Percentiles rank a stretch among this genome's conserved stretches.
Conservation (phyloP, 495 filamentous ascomycete genomes). For the Umbilicaria muhlenbergii region DNA sequence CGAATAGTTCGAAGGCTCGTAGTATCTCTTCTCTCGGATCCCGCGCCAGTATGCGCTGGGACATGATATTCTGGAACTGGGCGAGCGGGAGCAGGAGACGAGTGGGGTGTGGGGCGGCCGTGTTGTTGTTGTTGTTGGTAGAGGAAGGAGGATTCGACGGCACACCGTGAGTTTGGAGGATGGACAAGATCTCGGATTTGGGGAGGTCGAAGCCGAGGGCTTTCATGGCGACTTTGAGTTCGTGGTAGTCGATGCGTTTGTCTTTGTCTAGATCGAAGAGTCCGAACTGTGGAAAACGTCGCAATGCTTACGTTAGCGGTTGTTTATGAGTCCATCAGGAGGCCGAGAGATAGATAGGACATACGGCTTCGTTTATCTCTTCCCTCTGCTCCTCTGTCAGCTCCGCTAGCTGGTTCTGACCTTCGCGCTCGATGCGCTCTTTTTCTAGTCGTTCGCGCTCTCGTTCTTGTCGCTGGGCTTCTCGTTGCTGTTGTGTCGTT, state of each 20-base stretch:
- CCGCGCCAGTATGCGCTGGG: conserved; percentile 58
- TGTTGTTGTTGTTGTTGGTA: conserved; percentile 1
- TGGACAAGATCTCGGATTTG: conserved; percentile 62
- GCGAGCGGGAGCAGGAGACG: conserved; percentile 55
- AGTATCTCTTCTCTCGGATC: conserved; percentile 87
- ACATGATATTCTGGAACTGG: conserved; percentile 64
- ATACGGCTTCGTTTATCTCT: conserved; percentile 79
- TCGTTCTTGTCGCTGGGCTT: conserved; percentile 17
- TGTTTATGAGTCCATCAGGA: neutral
- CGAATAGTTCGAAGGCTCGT: conserved; percentile 83
- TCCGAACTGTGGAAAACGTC: conserved; percentile 45
- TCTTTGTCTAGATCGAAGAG: conserved; percentile 98
- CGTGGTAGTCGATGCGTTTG: conserved; percentile 86
- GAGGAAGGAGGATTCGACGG: conserved; percentile 21
- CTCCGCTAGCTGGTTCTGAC: conserved; percentile 31
- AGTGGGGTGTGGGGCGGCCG: conserved; percentile 20
- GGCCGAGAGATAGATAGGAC: conserved; percentile 11
- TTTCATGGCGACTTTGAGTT: conserved; percentile 94
- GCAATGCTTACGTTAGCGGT: neutral
- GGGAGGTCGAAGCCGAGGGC: conserved; percentile 85
- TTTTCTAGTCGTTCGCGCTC: conserved; percentile 17
- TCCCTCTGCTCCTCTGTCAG: conserved; percentile 77
- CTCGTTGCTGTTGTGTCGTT: conserved; percentile 14
- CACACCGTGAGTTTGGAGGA: conserved; percentile 60
- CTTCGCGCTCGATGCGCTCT: conserved; percentile 20